Evolutionary conservation across 495 filamentous ascomycete species (phyloP), one percentile per base, ranked within the genome.

Genomic region (Podospora sp.): DNA sequence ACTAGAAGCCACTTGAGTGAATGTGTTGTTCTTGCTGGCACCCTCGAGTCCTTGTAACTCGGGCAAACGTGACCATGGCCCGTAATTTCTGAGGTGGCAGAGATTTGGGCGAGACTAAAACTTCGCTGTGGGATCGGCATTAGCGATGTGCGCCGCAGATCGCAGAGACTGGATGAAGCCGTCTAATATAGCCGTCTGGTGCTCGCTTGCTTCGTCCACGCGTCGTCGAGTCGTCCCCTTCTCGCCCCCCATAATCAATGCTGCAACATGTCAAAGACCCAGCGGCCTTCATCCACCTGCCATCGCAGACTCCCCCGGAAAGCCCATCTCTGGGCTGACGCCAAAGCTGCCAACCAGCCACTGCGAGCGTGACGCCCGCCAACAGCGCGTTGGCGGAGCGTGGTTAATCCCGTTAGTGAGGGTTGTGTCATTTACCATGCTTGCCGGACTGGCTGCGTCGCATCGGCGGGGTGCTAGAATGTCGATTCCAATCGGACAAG

Each of bases 101-200:
- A 25, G 20, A 40, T 16, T 26, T n/a, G 21, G 35, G 20, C 36
- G 20, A 62, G 21, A 50, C 25, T 40, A 55, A 52, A 61, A n/a
- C 46, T 35, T 25, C 40, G 14, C 40, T 25, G 51, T 14, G 20
- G 20, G 21, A 62, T 25, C 58, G 27, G 49, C 59, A 55, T 22
- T 62, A 53, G 53, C 58, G 49, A 67, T 26, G 55, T 62, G 65
- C 65, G 55, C 58, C 50, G 49, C 58, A 62, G 58, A 62, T 55
- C 27, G 24, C 56, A 29, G 58, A 55, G 36, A 62, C 18, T 26
- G 16, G 64, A 25, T 24, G 46, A 22, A 25, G 27, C 51, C n/a
- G 21, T 26, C 46, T 18, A 55, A 27, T 67, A 63, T 67, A 55
- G 26, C 57, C 57, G 50, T 24, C 61, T 52, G 50, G 57, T 22